Percentiles rank a stretch among this genome's conserved stretches.
Evolutionary conservation across 371 early-diverging fungal species (phyloP).

Genomic region (Syncephalastrum sp.): DNA sequence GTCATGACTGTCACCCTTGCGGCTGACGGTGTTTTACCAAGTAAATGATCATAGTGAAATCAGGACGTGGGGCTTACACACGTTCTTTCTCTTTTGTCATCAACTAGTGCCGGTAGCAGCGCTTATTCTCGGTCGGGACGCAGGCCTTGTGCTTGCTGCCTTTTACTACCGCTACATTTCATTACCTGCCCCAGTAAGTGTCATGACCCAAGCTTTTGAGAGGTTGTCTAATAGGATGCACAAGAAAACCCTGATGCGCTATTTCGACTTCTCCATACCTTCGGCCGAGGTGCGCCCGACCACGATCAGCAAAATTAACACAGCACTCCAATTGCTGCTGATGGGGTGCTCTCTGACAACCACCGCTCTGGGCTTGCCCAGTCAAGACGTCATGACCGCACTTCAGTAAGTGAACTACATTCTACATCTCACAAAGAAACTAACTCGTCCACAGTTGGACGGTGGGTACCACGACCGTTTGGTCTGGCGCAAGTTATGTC

Average conservation of each 20-base stretch:
- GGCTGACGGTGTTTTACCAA: conserved; percentile 73
- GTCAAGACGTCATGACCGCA: conserved; percentile 33
- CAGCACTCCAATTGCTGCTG: conserved; percentile 82
- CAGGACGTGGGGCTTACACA: no score
- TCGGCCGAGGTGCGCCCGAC: conserved; percentile 92
- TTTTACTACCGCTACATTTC: conserved; percentile 88
- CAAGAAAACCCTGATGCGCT: conserved; percentile 81
- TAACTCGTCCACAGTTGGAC: conserved; percentile 43
- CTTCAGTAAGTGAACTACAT: conserved; percentile 32
- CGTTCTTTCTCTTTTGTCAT: neutral
- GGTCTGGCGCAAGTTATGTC: conserved; percentile 79
- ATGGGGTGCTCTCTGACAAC: conserved; percentile 75
- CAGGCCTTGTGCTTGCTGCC: conserved; percentile 73
- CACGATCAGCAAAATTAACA: conserved; percentile 87
- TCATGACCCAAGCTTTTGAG: neutral
- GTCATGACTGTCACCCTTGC: conserved; percentile 82
- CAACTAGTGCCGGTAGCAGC: conserved; percentile 70
- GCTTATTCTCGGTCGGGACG: conserved; percentile 88
- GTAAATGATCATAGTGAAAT: conserved; percentile 40
- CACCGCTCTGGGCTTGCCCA: conserved; percentile 29
- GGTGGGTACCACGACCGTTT: conserved; percentile 81
- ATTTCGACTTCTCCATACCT: conserved; percentile 88
- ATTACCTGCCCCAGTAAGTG: conserved; percentile 80
- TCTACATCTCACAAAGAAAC: neutral
- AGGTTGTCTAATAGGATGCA: conserved; percentile 8